These are phyloP conservation scores for Nepenthes gracilis DNA, from an alignment of 148 eudicot species.

Conservation along the genomic window DNA sequence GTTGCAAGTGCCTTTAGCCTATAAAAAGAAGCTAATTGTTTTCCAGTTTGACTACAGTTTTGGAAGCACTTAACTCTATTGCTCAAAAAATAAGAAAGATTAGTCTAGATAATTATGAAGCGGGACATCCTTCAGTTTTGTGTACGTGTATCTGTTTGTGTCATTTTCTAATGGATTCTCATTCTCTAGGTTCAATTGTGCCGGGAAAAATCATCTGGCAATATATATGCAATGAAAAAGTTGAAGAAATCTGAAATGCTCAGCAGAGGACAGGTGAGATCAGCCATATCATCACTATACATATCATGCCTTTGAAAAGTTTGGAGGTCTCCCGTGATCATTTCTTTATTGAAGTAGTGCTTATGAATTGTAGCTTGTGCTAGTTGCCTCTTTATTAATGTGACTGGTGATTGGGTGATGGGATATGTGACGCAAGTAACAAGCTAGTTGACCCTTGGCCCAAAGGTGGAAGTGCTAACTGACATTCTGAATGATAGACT, in stretches of 20 bases:
- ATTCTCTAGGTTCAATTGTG: constrained; percentile 64
- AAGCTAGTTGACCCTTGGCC: too few relatives aligned
- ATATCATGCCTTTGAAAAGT: constrained; percentile 2
- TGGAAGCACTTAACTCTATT: too few relatives aligned
- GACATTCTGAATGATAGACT: too few relatives aligned
- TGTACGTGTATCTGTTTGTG: not conserved
- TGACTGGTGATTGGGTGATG: too few relatives aligned
- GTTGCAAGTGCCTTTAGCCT: too few relatives aligned
- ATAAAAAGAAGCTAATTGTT: too few relatives aligned
- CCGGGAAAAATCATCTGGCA: constrained; percentile 87
- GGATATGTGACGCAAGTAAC: too few relatives aligned
- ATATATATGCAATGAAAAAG: constrained; percentile 91
- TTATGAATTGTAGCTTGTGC: not conserved
- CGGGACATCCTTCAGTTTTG: not conserved
- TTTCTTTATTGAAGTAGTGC: not conserved
- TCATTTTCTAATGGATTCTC: constrained; percentile 6
- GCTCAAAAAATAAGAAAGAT: too few relatives aligned
- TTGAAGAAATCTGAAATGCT: constrained; percentile 97
- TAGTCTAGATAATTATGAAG: too few relatives aligned
- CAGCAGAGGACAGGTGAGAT: constrained; percentile 80
- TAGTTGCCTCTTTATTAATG: not conserved
- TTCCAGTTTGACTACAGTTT: too few relatives aligned
- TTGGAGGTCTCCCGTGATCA: not conserved
- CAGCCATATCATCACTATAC: not conserved
- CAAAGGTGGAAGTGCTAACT: too few relatives aligned